Percentiles rank a stretch among this genome's conserved stretches.
Conservation (phyloP, 345 rosid species). For the Gossypium herbaceum region DNA sequence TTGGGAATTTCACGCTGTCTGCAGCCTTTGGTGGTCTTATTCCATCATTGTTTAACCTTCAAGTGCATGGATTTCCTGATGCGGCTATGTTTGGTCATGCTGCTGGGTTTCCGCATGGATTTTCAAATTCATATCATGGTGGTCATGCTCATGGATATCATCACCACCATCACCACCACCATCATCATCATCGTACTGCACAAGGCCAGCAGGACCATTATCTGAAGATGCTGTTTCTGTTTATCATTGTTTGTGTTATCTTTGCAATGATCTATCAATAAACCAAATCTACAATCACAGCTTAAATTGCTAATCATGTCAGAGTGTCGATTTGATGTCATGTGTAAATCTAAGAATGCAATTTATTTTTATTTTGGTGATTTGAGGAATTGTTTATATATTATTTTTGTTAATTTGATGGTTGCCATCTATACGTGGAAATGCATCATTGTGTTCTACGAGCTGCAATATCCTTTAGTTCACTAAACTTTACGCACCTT, state of each 20-base stretch:
- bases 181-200: constrained; percentile 36
- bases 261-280: constrained; percentile 60
- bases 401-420: constrained; percentile 3
- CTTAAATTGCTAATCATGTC: constrained; percentile 18
- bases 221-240: constrained; percentile 54
- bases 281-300: constrained; percentile 16
- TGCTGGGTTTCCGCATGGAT: constrained; percentile 71
- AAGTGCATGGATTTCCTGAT: constrained; percentile 79
- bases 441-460: not conserved
- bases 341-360: constrained; percentile 28
- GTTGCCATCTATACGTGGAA: constrained; percentile 6
- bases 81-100: constrained; percentile 68
- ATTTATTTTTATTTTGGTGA: not conserved
- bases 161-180: constrained; percentile 10
- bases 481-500: not conserved
- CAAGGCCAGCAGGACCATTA: constrained; percentile 76
- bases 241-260: constrained; percentile 49
- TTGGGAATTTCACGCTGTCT: constrained; percentile 78
- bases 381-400: constrained; percentile 30
- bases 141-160: constrained; percentile 62
- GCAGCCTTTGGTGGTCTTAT: constrained; percentile 83
- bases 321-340: constrained; percentile 13
- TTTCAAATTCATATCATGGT: constrained; percentile 58
- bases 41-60: constrained; percentile 78
- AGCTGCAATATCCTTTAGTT: not conserved